Evolutionary conservation across 495 filamentous ascomycete species (phyloP).

Genomic region (Evernia prunastri): DNA sequence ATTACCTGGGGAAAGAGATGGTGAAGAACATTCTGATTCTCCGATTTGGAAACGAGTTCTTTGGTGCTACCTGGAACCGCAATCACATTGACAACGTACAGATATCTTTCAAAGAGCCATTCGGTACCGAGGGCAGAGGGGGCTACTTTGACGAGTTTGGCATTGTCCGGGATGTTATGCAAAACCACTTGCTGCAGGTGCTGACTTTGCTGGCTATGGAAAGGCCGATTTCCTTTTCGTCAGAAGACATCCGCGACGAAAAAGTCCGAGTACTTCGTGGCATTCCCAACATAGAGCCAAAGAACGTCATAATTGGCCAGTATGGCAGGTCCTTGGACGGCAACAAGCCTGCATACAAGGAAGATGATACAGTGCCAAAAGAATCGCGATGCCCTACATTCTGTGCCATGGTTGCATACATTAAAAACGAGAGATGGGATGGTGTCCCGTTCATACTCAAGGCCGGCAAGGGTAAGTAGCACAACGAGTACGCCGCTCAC

Average conservation of each 20-base stretch:
- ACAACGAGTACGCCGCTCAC: not conserved
- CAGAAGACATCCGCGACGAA: constrained; percentile 98
- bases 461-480: constrained; percentile 80
- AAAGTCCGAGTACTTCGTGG: constrained; percentile 94
- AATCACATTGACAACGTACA: constrained; percentile 98
- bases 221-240: constrained; percentile 93
- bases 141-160: constrained; percentile 99
- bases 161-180: constrained; percentile 98
- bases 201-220: constrained; percentile 97
- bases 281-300: constrained; percentile 94
- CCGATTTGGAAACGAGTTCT: constrained; percentile 98
- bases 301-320: constrained; percentile 99
- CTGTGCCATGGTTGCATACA: constrained; percentile 92
- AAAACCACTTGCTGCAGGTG: constrained; percentile 94
- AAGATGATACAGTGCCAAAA: constrained; percentile 97
- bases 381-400: constrained; percentile 97
- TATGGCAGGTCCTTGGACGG: constrained; percentile 96
- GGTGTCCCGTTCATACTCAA: constrained; percentile 99
- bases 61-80: constrained; percentile 97
- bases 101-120: constrained; percentile 99
- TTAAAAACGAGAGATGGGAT: constrained; percentile 99
- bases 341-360: constrained; percentile 95
- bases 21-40: constrained; percentile 99
- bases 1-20: constrained; percentile 99
- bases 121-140: constrained; percentile 97